phyloP scores from a whole-genome alignment of 805 yeast species.

The Lipomyces lipofer region DNA sequence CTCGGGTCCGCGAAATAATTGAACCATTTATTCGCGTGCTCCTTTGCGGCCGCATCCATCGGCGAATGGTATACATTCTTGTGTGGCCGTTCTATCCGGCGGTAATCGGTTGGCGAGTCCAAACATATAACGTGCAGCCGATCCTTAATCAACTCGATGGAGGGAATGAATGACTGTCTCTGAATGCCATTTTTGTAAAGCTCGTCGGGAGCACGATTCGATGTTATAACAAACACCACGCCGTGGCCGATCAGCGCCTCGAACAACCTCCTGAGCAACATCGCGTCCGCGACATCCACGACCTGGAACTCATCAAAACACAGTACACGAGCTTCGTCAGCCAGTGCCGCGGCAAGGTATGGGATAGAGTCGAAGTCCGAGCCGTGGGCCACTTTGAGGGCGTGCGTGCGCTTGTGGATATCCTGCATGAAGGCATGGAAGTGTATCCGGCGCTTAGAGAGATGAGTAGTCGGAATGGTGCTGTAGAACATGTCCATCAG shows the following conservation, averaged over 20 bases:
- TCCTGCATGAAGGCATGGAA: slow-evolving; percentile 97
- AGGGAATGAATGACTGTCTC: slow-evolving; percentile 86
- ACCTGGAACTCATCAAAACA: slow-evolving; percentile 98
- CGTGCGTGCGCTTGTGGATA: slow-evolving; percentile 83
- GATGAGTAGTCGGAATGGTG: slow-evolving; percentile 68
- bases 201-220: slow-evolving; percentile 93
- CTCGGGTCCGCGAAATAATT: slow-evolving; percentile 61
- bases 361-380: slow-evolving; percentile 82
- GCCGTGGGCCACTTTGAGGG: slow-evolving; percentile 64
- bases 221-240: slow-evolving; percentile 85
- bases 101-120: slow-evolving; percentile 90
- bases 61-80: slow-evolving; percentile 80
- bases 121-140: slow-evolving; percentile 75
- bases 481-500: slow-evolving; percentile 91
- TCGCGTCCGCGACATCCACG: slow-evolving; percentile 98
- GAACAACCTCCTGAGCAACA: slow-evolving; percentile 80
- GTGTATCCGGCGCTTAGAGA: slow-evolving; percentile 80
- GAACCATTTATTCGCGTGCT: slow-evolving; percentile 78
- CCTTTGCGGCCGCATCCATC: slow-evolving; percentile 53
- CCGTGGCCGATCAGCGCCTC: slow-evolving; percentile 67
- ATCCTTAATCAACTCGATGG: slow-evolving; percentile 74
- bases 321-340: slow-evolving; percentile 70
- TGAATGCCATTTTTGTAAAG: slow-evolving; percentile 92
- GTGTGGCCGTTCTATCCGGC: slow-evolving; percentile 81
- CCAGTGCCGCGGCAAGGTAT: slow-evolving; percentile 75